Percentiles rank a stretch among this genome's conserved stretches.
phyloP scores from a whole-genome alignment of 805 yeast genomes.

The Nakazawaea peltata region DNA sequence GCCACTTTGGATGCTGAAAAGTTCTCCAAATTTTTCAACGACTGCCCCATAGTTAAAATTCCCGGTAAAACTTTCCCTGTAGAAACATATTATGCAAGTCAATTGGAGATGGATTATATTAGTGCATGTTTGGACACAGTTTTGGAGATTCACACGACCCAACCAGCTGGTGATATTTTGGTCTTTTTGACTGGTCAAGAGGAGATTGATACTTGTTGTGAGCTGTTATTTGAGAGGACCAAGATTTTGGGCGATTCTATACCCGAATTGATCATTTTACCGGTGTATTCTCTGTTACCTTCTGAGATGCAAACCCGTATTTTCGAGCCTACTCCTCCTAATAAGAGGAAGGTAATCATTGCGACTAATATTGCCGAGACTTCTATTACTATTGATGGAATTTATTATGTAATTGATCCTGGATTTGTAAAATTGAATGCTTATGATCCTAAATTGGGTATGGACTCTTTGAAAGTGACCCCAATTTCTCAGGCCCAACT shows the following conservation, averaged over 20 bases:
- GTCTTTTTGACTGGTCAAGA: slow-evolving; percentile 90
- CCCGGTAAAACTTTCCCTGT: slow-evolving; percentile 94
- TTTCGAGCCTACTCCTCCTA: slow-evolving; percentile 81
- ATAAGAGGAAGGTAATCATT: slow-evolving; percentile 79
- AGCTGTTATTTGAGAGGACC: slow-evolving; percentile 56
- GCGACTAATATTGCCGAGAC: slow-evolving; percentile 98
- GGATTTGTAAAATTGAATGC: slow-evolving; percentile 90
- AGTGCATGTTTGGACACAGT: slow-evolving; percentile 80
- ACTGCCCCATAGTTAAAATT: slow-evolving; percentile 75
- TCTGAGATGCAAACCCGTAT: slow-evolving; percentile 83
- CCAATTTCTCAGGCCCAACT: slow-evolving; percentile 96
- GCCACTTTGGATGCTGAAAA: slow-evolving; percentile 91
- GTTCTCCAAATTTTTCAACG: slow-evolving; percentile 68
- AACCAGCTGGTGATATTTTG: slow-evolving; percentile 69
- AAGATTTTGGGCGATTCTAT: slow-evolving; percentile 53
- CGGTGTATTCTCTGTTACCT: slow-evolving; percentile 88
- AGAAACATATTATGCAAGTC: slow-evolving; percentile 67
- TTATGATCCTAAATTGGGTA: slow-evolving; percentile 81
- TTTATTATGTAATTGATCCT: slow-evolving; percentile 86
- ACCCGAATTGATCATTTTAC: slow-evolving; percentile 66
- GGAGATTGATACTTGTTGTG: slow-evolving; percentile 88
- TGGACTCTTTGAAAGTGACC: slow-evolving; percentile 77
- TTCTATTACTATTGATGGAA: slow-evolving; percentile 91
- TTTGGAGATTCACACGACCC: slow-evolving; percentile 77
- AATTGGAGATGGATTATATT: slow-evolving; percentile 82